Evolutionary conservation across 2,329 filamentous ascomycete genomes (phyloP), one percentile per base, ranked within the genome.

Genomic region (Aspergillus sp.): DNA sequence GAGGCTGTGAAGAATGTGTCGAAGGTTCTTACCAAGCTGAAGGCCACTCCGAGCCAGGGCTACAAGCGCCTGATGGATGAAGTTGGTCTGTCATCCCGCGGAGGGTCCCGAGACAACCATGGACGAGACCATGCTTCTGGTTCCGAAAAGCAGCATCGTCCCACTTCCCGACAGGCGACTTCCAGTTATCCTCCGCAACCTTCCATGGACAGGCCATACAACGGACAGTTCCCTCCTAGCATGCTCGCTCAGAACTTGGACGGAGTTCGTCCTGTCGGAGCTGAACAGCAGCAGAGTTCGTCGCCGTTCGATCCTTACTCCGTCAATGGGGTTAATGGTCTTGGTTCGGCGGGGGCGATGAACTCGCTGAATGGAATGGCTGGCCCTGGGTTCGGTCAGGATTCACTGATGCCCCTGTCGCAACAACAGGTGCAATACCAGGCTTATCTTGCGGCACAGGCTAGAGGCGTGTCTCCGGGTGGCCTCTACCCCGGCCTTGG

Each of bases 41-140:
- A 96, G 76, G 93, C 91, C 5, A 90, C 95, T 65, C 90, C 94
- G 14, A 88, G 87, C 56, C 94, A 97, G 74, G 94, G 94, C 48
- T 99, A 99, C 78, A 99, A 97, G 80, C 88, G 94, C 49, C 77
- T 99, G 54, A 99, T 99, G 94, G 94, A 99, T 65, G 94, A 99
- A 70, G 94, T 99, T 61, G 92, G 93, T 54, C 76, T 99, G 35
- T 95, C 93, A 16, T 75, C 74, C 43, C 70, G 75, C 32, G 66
- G 69, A 36, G 62, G 62, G 46, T 64, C 67, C 26, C 67, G 69
- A 40, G 75, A 77, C 26, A 68, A 71, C 47, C 67, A 73, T 52
- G 64, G 60, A 40, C 69, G 73, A 36, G 73, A 75, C 14, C 65
- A 69, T 46, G 61, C 59, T 19, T 64, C 70, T 45, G 68, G 67